Evolutionary conservation across 495 filamentous ascomycete genomes (phyloP), one percentile per base, ranked within the genome.

Genomic region (Neurospora sp.): DNA sequence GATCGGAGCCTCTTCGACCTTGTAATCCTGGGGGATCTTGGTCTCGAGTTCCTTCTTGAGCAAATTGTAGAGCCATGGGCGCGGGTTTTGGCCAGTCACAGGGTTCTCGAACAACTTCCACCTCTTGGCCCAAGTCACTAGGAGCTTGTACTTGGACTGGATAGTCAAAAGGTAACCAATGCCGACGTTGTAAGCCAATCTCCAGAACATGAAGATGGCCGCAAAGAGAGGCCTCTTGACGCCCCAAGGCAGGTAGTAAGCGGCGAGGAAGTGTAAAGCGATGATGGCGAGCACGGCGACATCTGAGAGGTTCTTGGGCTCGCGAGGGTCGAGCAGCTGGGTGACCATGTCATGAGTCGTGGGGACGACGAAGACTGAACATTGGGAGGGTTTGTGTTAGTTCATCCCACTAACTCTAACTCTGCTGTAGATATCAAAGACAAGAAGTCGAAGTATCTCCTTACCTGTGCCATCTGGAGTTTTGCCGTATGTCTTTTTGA

Each of bases 261-360:
- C 87, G 14, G 89, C 83, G 38, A 90, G 77, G 74, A 97, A 90
- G 76, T 96, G 92, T 37, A 87, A 78, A 42, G 86, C 92, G 39
- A 99, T 85, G 40, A 97, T 87, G n/a, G 87, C 87, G n/a, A 98
- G 85, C 73, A 99, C 93, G 31, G 92, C 75, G 41, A 89, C 78
- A 79, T 99, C 96, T 74, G 93, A 94, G 48, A 96, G 76, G 78
- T 98, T 98, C 85, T 99, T 99, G 5, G 96, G 94, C 81, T 97
- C 90, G 69, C 90, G 92, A n/a, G 96, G 96, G 72, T 95, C 96
- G 74, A 99, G 88, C 23, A 99, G 88, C 81, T 97, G 96, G 71
- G 96, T 96, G 77, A 99, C 96, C 95, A 98, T 98, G 82, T 99
- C 96, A 86, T 97, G 93, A 59, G 96, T 99, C 75, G 93, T 91